A percentile compares a stretch with the other conserved stretches of the same genome.
These are phyloP conservation scores for Fusarium sororula DNA, from an alignment of 2,329 filamentous ascomycete species.

Conservation along the genomic window DNA sequence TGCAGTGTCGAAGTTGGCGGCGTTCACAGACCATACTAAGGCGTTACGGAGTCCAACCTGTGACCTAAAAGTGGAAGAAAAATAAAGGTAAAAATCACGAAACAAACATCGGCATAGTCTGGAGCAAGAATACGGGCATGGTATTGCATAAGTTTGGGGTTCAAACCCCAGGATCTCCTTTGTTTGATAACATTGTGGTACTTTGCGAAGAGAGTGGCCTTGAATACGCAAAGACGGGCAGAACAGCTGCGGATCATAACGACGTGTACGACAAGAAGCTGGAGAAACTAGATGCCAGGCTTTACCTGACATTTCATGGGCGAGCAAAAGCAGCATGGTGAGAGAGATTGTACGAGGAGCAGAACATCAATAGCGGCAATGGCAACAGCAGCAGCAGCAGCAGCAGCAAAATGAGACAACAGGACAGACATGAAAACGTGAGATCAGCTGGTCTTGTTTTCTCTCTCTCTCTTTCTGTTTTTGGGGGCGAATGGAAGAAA, in stretches of 20 bases:
- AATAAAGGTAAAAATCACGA: neutral
- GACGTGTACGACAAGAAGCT: constrained; percentile 37
- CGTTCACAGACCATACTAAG: constrained; percentile 10
- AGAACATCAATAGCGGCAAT: neutral
- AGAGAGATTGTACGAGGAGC: constrained; percentile 36
- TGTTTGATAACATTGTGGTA: constrained; percentile 19
- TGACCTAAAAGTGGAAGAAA: neutral
- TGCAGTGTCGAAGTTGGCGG: neutral
- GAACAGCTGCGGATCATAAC: constrained; percentile 14
- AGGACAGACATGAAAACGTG: neutral
- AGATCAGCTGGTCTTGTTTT: neutral
- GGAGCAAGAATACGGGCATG: neutral
- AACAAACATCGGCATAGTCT: neutral
- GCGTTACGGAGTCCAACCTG: constrained; percentile 7
- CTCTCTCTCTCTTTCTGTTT: constrained; percentile 6
- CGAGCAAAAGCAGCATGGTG: constrained; percentile 1
- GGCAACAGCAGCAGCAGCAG: neutral
- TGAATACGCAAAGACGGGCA: neutral
- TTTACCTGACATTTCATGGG: neutral
- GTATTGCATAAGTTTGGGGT: constrained; percentile 31
- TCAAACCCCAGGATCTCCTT: constrained; percentile 27
- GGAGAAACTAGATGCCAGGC: constrained; percentile 6
- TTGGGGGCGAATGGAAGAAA: constrained; percentile 4
- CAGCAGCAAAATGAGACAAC: neutral
- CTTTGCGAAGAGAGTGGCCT: constrained; percentile 4